Percentiles rank a stretch among this genome's conserved stretches.
phyloP scores from a whole-genome alignment of 371 early-diverging fungal species.

The Rhizopus stolonifer region DNA sequence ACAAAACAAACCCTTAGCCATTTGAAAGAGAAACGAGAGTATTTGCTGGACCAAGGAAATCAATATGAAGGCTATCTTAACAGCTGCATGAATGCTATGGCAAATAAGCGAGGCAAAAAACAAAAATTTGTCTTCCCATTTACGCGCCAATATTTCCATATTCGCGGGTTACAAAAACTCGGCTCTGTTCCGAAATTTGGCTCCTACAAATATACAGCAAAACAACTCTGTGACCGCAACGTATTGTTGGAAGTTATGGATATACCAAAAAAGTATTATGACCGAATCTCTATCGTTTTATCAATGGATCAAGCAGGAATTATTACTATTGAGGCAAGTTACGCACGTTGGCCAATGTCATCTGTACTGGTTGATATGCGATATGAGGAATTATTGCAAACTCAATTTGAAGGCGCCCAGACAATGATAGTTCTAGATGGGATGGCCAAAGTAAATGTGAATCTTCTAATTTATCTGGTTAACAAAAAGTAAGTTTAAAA shows the following conservation, averaged over 20 bases:
- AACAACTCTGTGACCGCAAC: constrained; percentile 88
- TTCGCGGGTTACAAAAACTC: constrained; percentile 77
- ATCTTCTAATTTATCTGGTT: constrained; percentile 89
- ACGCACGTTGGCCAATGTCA: constrained; percentile 75
- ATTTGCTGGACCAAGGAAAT: constrained; percentile 82
- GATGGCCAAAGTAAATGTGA: constrained; percentile 92
- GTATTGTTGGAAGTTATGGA: constrained; percentile 85
- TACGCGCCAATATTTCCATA: constrained; percentile 92
- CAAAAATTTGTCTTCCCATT: constrained; percentile 79
- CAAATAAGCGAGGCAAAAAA: constrained; percentile 75
- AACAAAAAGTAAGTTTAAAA: constrained; percentile 87
- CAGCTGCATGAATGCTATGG: constrained; percentile 84
- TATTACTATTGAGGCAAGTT: constrained; percentile 82
- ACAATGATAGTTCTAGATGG: constrained; percentile 88
- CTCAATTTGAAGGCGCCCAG: constrained; percentile 89
- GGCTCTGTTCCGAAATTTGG: constrained; percentile 96
- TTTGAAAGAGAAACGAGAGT: constrained; percentile 78
- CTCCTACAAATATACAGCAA: constrained; percentile 96
- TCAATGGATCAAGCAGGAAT: constrained; percentile 92
- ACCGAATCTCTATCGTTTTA: constrained; percentile 85
- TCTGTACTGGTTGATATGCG: constrained; percentile 79
- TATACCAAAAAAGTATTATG: constrained; percentile 80
- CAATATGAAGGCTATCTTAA: constrained; percentile 89
- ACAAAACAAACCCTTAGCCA: constrained; percentile 78
- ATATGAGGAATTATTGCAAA: constrained; percentile 91